phyloP scores from a whole-genome alignment of 768 basidiomycete genomes.

The Termitomyces eurrhizus region DNA sequence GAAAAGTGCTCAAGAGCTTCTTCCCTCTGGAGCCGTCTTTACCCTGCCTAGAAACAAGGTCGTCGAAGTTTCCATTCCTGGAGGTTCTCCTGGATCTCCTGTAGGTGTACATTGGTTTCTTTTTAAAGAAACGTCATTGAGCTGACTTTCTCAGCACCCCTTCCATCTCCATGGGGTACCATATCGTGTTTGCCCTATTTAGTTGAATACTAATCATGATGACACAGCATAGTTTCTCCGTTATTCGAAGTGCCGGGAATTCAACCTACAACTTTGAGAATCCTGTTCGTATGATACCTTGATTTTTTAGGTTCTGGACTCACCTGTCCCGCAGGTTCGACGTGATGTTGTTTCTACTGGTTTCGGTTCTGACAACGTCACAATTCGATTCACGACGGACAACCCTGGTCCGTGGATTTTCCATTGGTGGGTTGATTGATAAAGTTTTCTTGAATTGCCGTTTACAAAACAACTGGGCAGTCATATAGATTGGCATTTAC shows the following conservation, averaged over 20 bases:
- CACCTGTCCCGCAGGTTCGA: constrained; percentile 4
- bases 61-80: constrained; percentile 41
- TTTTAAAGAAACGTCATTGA: constrained; percentile 1
- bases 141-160: background rate
- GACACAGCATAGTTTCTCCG: constrained; percentile 32
- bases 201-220: background rate
- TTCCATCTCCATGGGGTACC: constrained; percentile 3
- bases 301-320: too few relatives aligned
- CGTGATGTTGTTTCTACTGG: constrained; percentile 34
- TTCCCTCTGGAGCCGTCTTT: constrained; percentile 44
- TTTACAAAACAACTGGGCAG: constrained; percentile 17
- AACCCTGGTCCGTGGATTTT: constrained; percentile 51
- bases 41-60: constrained; percentile 40
- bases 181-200: background rate
- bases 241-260: constrained; percentile 32
- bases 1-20: constrained; percentile 39
- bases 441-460: background rate
- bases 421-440: constrained; percentile 33
- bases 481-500: constrained; percentile 53
- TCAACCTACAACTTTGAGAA: constrained; percentile 24
- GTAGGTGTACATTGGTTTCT: constrained; percentile 11
- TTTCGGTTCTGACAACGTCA: constrained; percentile 28
- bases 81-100: constrained; percentile 29
- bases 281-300: background rate
- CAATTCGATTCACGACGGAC: constrained; percentile 47